Evolutionary conservation across 306 rosid species (phyloP), one percentile per base, ranked within the genome.

Genomic region (Citrullus amarus): DNA sequence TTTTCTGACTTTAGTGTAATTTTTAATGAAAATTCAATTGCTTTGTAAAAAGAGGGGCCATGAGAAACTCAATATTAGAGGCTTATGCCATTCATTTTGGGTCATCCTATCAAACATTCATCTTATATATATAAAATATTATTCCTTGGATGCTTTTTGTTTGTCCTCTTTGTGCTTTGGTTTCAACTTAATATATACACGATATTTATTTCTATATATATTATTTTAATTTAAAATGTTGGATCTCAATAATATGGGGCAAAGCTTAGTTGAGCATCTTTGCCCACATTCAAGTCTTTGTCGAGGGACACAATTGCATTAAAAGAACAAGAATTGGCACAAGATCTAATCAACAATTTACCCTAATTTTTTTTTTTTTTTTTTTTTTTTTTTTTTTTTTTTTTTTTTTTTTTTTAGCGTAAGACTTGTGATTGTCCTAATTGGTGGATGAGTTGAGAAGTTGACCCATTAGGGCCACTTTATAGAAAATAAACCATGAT

Each of bases 171-270:
- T 28, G 39, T 4, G 39, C 14, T 56, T 56, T 12, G 67, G 67
- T 59, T 57, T 59, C 8, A 48, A 48, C 54, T 13, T 12, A 12
- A 2, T 48, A 12, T 48, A 48, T 3, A 48, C 8, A 46, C 4
- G 11, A 46, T 48, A 48, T 48, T 46, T 46, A 46, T 46, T 46
- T 2, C 8, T 0, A 48, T 48, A 48, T 48, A 48, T 15, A 41
- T 25, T 25, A 66, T 36, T 65, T 36, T 2, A 43, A 69, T 5
- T 18, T n/a, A 39, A 43, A 67, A 38, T 67, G 15, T 39, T 41
- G 50, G 50, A 67, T 69, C n/a, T n/a, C 10, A 68, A 68, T 67
- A 68, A 68, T 68, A 41, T 68, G 53, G 53, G 75, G 73, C 15
- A 67, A 2, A 67, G 48, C 25, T 38, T 39, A 67, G 72, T 50